A percentile compares a stretch with the other conserved stretches of the same genome.
These are phyloP conservation scores for Porcisia hertigi DNA, from an alignment of 208 protist species.

Conservation along the genomic window DNA sequence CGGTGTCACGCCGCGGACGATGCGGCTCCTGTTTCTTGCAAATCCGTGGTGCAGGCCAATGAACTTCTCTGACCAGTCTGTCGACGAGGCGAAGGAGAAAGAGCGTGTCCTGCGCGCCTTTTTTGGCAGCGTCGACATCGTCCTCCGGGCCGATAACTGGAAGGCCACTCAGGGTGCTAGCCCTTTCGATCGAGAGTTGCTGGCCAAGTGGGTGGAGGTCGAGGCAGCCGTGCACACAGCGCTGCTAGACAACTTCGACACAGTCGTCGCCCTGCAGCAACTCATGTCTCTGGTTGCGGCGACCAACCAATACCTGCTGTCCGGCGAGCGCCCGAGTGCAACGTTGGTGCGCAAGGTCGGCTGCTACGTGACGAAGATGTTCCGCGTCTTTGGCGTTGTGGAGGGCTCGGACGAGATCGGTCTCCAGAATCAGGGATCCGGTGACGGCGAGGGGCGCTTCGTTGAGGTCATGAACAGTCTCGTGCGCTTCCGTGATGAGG, in stretches of 20 bases:
- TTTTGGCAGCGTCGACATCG: constrained; percentile 77
- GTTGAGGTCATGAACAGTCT: constrained; percentile 69
- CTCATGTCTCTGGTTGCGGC: constrained; percentile 78
- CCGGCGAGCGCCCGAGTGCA: constrained; percentile 35
- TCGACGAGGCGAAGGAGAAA: constrained; percentile 83
- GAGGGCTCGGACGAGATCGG: constrained; percentile 75
- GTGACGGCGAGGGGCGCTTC: constrained; percentile 35
- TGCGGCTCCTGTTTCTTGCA: constrained; percentile 96
- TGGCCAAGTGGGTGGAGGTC: constrained; percentile 30
- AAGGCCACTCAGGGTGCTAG: constrained; percentile 49
- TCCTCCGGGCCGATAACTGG: constrained; percentile 55
- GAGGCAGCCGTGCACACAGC: constrained; percentile 85
- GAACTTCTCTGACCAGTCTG: constrained; percentile 93
- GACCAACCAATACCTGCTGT: constrained; percentile 88
- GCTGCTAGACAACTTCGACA: constrained; percentile 95
- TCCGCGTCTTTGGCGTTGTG: constrained; percentile 93
- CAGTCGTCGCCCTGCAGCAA: constrained; percentile 63
- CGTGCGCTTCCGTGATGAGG: constrained; percentile 71
- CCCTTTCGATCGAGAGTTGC: constrained; percentile 56
- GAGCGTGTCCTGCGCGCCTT: constrained; percentile 86
- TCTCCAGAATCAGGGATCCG: constrained; percentile 35
- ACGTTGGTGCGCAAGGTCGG: constrained; percentile 81
- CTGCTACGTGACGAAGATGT: constrained; percentile 90
- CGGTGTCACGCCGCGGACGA: constrained; percentile 68
- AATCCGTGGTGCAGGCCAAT: constrained; percentile 91